phyloP scores from a whole-genome alignment of 2,329 filamentous ascomycete species.

The Epichloe gansuensis region DNA sequence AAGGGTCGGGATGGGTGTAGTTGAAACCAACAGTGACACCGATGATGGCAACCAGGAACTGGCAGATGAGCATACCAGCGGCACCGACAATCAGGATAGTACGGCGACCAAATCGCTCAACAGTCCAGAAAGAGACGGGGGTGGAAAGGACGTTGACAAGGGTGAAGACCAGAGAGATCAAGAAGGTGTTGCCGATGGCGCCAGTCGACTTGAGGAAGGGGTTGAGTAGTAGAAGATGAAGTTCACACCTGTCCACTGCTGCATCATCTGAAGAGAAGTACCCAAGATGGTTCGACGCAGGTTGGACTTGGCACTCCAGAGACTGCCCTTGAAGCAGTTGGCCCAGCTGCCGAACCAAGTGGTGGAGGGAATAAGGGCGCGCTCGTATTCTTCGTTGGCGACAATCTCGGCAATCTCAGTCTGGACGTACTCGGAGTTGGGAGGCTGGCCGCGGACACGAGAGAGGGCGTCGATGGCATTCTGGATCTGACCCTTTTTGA shows the following conservation, averaged over 20 bases:
- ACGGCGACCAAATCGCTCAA: constrained; percentile 73
- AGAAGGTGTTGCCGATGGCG: constrained; percentile 65
- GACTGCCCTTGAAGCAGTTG: constrained; percentile 53
- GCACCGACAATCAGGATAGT: constrained; percentile 69
- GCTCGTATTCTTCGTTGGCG: constrained; percentile 81
- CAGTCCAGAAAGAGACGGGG: constrained; percentile 74
- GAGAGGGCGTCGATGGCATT: constrained; percentile 50
- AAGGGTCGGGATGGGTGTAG: constrained; percentile 34
- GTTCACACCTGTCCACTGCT: constrained; percentile 80
- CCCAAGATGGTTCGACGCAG: constrained; percentile 59
- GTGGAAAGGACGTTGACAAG: constrained; percentile 81
- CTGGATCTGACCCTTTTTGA: constrained; percentile 63
- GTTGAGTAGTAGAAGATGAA: constrained; percentile 86
- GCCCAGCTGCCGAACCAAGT: constrained; percentile 59
- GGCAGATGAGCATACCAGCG: constrained; percentile 70
- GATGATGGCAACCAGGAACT: constrained; percentile 75
- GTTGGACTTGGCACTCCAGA: constrained; percentile 52
- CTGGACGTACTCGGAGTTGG: constrained; percentile 63
- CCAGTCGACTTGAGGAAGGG: constrained; percentile 69
- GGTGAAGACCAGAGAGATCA: constrained; percentile 76
- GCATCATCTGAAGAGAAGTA: constrained; percentile 69
- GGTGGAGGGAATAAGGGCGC: constrained; percentile 50
- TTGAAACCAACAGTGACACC: constrained; percentile 50
- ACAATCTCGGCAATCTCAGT: constrained; percentile 77
- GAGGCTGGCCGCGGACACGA: constrained; percentile 61